Conservation (phyloP, 176 grass and related monocot species). For the Musa beccarii region DNA sequence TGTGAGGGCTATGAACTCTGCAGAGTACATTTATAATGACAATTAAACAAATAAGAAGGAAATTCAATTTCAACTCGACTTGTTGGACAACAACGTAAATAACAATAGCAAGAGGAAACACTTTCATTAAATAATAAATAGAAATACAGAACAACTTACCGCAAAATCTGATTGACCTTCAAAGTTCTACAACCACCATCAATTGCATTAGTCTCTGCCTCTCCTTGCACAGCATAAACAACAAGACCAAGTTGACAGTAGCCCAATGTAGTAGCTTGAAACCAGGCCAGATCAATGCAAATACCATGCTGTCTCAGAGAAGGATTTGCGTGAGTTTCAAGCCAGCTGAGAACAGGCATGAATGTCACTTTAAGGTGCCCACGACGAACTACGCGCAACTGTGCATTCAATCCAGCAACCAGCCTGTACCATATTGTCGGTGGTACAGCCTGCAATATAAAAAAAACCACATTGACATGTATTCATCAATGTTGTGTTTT, state of each 20-base stretch:
- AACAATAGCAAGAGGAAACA: not conserved
- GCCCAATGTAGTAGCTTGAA: constrained; percentile 84
- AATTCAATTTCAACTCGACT: not conserved
- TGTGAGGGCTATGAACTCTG: constrained; percentile 39
- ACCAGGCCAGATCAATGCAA: constrained; percentile 78
- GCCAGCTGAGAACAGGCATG: constrained; percentile 69
- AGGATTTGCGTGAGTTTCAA: constrained; percentile 88
- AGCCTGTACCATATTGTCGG: constrained; percentile 97
- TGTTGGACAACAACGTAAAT: not conserved
- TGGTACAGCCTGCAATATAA: constrained; percentile 52
- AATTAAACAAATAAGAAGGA: constrained; percentile 1
- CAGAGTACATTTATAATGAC: constrained; percentile 23
- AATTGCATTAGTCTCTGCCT: constrained; percentile 20
- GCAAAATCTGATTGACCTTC: constrained; percentile 35
- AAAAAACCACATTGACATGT: not conserved
- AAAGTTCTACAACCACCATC: constrained; percentile 57
- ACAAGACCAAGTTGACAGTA: constrained; percentile 94
- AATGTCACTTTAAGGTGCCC: constrained; percentile 70
- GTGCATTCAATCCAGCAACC: constrained; percentile 93
- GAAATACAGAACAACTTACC: constrained; percentile 41
- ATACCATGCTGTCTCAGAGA: constrained; percentile 49
- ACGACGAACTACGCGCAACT: constrained; percentile 72
- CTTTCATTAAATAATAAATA: constrained; percentile 5
- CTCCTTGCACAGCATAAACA: constrained; percentile 79
- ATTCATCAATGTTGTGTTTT: not conserved